A percentile compares a stretch with the other conserved stretches of the same genome.
These are phyloP conservation scores for Talaromyces ruber DNA, from an alignment of 495 filamentous ascomycete species.

Conservation along the genomic window DNA sequence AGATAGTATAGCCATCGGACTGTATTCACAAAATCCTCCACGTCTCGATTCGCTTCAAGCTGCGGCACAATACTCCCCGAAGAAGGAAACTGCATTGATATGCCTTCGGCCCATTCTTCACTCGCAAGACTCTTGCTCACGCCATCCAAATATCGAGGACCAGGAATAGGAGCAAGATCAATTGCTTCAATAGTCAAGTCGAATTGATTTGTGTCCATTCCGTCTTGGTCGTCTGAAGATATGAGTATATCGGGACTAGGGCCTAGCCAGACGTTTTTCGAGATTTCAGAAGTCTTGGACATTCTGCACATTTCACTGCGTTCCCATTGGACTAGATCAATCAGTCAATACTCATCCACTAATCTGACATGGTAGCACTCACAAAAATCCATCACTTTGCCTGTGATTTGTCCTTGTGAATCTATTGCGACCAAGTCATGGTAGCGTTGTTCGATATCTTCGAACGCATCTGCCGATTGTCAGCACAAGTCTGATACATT, in stretches of 20 bases:
- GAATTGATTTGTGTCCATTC: constrained; percentile 45
- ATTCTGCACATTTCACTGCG: constrained; percentile 87
- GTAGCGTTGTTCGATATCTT: constrained; percentile 63
- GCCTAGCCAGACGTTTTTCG: constrained; percentile 82
- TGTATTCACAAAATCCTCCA: constrained; percentile 74
- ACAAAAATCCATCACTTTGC: constrained; percentile 82
- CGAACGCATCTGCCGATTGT: constrained; percentile 51
- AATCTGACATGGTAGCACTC: constrained; percentile 17
- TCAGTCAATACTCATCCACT: constrained; percentile 9
- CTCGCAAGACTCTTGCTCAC: constrained; percentile 50
- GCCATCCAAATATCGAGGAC: constrained; percentile 43
- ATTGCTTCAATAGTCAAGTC: constrained; percentile 81
- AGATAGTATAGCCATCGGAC: constrained; percentile 85
- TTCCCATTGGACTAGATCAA: constrained; percentile 63
- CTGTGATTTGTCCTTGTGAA: constrained; percentile 63
- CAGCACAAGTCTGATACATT: constrained; percentile 8
- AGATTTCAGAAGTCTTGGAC: constrained; percentile 82
- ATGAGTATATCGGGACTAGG: constrained; percentile 66
- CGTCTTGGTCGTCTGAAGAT: constrained; percentile 18
- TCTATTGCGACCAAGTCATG: constrained; percentile 65
- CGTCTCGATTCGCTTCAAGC: constrained; percentile 67
- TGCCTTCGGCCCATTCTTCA: constrained; percentile 33
- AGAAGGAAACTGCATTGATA: constrained; percentile 78
- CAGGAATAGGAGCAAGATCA: constrained; percentile 65
- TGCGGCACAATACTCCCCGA: constrained; percentile 83